Evolutionary conservation across 2,329 filamentous ascomycete genomes (phyloP), one percentile per base, ranked within the genome.

Genomic region (Trichoderma sp.): DNA sequence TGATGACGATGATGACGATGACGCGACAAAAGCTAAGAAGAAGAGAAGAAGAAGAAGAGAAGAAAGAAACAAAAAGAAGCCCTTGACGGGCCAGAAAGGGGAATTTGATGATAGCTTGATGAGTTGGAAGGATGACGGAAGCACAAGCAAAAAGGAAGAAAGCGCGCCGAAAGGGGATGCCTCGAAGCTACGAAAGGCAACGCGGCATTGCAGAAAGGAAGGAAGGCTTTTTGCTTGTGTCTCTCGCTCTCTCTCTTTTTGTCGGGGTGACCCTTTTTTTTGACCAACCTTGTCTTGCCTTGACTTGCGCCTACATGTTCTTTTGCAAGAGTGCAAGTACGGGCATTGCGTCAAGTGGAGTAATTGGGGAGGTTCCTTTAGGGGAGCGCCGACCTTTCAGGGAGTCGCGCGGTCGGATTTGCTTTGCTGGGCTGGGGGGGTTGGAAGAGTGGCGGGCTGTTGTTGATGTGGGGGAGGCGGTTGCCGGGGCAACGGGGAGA

Each of bases 401-500:
- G 65, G 65, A 68, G 67, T 61, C 66, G 66, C 66, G 55, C 66
- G 15, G 32, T 34, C 50, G 53, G 32, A 39, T 50, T 23, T 43
- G 39, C 39, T 43, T 39, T 39, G 39, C 57, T 59, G 57, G 39
- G 57, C 36, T 50, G 20, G 20, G 66, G 32, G 26, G 55, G 55
- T 32, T 57, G 30, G 66, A 23, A 32, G 66, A 30, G 66, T 50
- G 65, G 53, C 34, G 65, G 65, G 32, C 53, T 68, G 13, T 69
- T 75, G 73, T 74, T 75, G 74, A 74, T 74, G 70, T 74, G 71
- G 73, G 73, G 73, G 70, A 39, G 34, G 28, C 12, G 50, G 74
- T 75, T 75, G 74, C 72, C 32, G 71, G 34, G 72, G 72, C 59
- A 65, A 75, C 72, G 53, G 39, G 26, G 13, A 43, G 15, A 9